Conservation (phyloP, 192 early-diverging fungal genomes). For the Linnemannia exigua region DNA sequence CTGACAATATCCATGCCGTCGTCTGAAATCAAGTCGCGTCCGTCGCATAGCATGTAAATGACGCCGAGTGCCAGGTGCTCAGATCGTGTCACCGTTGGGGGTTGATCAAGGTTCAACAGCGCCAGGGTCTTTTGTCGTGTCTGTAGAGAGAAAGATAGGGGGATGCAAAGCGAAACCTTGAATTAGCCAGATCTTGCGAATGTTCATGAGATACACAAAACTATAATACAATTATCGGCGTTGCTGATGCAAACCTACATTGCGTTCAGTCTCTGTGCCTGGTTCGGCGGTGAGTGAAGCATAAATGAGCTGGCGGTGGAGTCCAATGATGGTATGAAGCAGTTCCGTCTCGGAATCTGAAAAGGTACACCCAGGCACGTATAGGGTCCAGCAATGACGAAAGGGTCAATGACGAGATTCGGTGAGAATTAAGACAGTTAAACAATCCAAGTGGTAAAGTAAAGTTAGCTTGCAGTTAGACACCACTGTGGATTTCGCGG, state of each 20-base stretch:
- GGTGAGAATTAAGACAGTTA: background rate
- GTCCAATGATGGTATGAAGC: constrained; percentile 21
- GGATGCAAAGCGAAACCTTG: background rate
- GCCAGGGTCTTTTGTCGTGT: constrained; percentile 26
- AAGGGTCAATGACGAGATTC: no score
- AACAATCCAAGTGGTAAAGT: background rate
- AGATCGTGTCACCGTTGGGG: constrained; percentile 27
- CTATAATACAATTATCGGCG: background rate
- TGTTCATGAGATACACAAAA: background rate
- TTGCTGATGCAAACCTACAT: constrained; percentile 3
- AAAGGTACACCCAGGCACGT: background rate
- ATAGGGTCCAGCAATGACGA: constrained; percentile 1
- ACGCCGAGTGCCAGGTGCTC: constrained; percentile 51
- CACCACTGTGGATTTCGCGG: background rate
- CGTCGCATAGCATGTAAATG: constrained; percentile 50
- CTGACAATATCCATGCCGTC: constrained; percentile 22
- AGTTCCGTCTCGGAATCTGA: constrained; percentile 44
- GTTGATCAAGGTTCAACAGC: constrained; percentile 32
- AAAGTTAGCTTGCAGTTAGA: background rate
- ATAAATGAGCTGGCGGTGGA: constrained; percentile 36
- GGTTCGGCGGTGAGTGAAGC: background rate
- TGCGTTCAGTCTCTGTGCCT: constrained; percentile 18
- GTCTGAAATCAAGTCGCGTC: constrained; percentile 10
- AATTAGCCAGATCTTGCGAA: background rate
- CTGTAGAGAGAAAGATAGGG: background rate